Conservation (phyloP, 805 yeast genomes). For the Candida adriatica region DNA sequence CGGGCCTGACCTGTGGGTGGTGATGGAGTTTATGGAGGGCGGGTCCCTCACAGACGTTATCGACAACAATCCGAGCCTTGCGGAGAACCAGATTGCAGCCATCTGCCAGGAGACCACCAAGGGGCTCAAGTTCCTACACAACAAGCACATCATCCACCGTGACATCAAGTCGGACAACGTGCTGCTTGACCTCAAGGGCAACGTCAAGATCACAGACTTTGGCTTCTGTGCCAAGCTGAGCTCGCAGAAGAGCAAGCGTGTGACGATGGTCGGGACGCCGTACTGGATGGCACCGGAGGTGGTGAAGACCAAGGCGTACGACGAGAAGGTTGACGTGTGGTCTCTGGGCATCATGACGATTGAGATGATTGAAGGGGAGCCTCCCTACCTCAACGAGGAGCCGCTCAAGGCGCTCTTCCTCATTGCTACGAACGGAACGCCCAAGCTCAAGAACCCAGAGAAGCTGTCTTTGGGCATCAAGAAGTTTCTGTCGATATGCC, state of each 20-base stretch:
- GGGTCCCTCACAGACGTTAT: constrained; percentile 95
- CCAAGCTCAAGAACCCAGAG: constrained; percentile 86
- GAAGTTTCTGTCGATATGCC: constrained; percentile 81
- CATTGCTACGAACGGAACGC: constrained; percentile 97
- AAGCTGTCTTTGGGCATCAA: constrained; percentile 72
- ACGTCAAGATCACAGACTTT: constrained; percentile 92
- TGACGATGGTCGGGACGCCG: constrained; percentile 99
- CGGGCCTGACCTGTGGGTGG: constrained; percentile 84
- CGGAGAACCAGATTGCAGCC: constrained; percentile 86
- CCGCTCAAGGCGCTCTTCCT: constrained; percentile 90
- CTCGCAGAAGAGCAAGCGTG: constrained; percentile 79
- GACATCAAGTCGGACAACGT: constrained; percentile 97
- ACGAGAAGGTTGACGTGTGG: constrained; percentile 97
- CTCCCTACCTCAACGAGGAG: constrained; percentile 94
- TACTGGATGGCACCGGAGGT: constrained; percentile 99
- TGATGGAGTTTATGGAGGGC: constrained; percentile 99
- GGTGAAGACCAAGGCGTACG: constrained; percentile 90
- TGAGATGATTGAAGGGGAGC: constrained; percentile 98
- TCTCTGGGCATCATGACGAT: constrained; percentile 96
- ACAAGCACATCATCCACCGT: constrained; percentile 88
- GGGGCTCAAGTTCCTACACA: constrained; percentile 88
- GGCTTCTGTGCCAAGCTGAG: constrained; percentile 95
- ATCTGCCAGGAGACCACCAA: constrained; percentile 85
- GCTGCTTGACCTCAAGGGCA: constrained; percentile 70
- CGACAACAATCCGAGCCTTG: constrained; percentile 73